phyloP scores from a whole-genome alignment of 2,329 filamentous ascomycete species.

The Fusarium coffeatum region DNA sequence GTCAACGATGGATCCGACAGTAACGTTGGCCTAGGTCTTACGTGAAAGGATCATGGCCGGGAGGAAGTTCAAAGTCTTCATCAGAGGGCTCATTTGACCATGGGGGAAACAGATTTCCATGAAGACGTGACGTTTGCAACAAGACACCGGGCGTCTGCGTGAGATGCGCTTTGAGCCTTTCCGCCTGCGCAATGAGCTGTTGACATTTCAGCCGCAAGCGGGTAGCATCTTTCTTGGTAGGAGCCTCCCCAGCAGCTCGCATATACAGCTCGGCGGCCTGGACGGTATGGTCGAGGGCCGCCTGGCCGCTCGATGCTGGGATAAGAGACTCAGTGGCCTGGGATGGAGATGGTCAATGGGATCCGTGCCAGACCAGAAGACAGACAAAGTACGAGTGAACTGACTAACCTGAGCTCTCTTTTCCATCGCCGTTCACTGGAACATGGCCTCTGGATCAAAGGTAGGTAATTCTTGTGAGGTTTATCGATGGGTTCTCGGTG shows the following conservation, averaged over 20 bases:
- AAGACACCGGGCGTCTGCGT: conserved; percentile 62
- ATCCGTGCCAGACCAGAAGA: neutral
- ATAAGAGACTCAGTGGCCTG: conserved; percentile 56
- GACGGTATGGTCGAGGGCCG: conserved; percentile 81
- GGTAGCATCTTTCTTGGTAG: conserved; percentile 70
- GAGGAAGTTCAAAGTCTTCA: conserved; percentile 68
- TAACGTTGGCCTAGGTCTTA: conserved; percentile 55
- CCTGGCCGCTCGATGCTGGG: conserved; percentile 53
- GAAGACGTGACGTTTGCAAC: conserved; percentile 79
- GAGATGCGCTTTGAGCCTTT: conserved; percentile 73
- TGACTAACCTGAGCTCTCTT: conserved; percentile 53
- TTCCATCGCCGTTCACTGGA: conserved; percentile 50
- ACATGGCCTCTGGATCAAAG: conserved; percentile 35
- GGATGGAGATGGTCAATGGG: conserved; percentile 10
- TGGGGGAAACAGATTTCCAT: conserved; percentile 85
- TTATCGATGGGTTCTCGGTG: conserved; percentile 21
- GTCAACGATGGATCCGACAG: conserved; percentile 6
- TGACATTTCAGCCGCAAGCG: conserved; percentile 76
- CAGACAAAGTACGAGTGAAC: too few species aligned
- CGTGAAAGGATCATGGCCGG: conserved; percentile 69
- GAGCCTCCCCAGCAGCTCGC: conserved; percentile 73
- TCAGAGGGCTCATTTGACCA: conserved; percentile 76
- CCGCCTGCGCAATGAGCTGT: conserved; percentile 76
- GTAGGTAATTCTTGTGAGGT: conserved; percentile 13
- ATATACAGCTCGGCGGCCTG: conserved; percentile 84